Evolutionary conservation across 306 rosid species (phyloP).

Genomic region (Leucaena leucocephala): DNA sequence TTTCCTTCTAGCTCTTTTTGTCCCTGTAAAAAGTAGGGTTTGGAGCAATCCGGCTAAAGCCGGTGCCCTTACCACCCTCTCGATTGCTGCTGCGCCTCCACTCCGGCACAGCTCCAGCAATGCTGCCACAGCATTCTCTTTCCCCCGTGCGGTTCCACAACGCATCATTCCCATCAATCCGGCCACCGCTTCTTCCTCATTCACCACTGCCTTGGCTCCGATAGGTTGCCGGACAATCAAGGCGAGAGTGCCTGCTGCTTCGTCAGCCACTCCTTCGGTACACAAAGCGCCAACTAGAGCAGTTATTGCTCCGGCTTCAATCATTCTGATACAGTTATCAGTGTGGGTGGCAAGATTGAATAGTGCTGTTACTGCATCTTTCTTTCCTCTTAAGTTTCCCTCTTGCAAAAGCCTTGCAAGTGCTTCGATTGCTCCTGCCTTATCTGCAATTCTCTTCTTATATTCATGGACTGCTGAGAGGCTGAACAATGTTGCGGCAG

Average conservation of each 20-base stretch:
- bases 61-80: constrained; percentile 81
- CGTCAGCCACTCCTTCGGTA: constrained; percentile 84
- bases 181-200: constrained; percentile 70
- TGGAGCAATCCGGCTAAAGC: constrained; percentile 88
- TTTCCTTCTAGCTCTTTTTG: constrained; percentile 91
- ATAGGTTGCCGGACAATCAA: constrained; percentile 77
- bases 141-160: constrained; percentile 85
- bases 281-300: constrained; percentile 80
- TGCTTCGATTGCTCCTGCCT: constrained; percentile 76
- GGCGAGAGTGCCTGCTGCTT: constrained; percentile 88
- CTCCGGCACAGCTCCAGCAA: constrained; percentile 90
- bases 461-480: constrained; percentile 88
- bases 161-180: constrained; percentile 89
- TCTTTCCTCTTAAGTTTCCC: constrained; percentile 88
- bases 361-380: constrained; percentile 92
- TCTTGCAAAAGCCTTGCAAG: constrained; percentile 67
- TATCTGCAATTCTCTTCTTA: constrained; percentile 85
- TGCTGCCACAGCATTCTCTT: constrained; percentile 96
- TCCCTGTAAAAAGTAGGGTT: constrained; percentile 78
- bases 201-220: constrained; percentile 77
- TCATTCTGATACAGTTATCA: constrained; percentile 74
- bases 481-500: constrained; percentile 96
- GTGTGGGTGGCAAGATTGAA: constrained; percentile 87
- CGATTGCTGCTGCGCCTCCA: constrained; percentile 82
- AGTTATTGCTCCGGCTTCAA: constrained; percentile 73